phyloP scores from a whole-genome alignment of 78 protist genomes.

The Paulinella micropora region DNA sequence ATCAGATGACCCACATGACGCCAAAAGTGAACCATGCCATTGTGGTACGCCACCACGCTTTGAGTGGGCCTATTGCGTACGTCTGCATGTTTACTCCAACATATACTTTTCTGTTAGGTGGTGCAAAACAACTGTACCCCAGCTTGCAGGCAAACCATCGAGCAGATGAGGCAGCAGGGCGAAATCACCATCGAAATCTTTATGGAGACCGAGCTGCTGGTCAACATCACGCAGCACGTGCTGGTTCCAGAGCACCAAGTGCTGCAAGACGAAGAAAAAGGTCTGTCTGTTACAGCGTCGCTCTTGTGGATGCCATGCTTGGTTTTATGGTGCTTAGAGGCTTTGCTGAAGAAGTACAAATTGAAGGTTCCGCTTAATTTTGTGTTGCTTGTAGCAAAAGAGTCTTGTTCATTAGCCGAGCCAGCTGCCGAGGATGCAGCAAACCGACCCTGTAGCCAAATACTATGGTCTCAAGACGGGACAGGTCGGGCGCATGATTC shows the following conservation, averaged over 20 bases:
- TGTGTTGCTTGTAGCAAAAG: no score
- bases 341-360: slow-evolving; percentile 9
- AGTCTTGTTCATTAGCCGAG: no score
- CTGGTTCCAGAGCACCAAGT: slow-evolving; percentile 24
- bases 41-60: neutral
- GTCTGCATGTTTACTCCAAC: neutral
- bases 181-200: slow-evolving; percentile 3
- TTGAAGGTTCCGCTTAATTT: no score
- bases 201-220: slow-evolving; percentile 7
- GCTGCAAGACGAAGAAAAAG: slow-evolving; percentile 14
- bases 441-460: slow-evolving; percentile 10
- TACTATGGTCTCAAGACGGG: slow-evolving; percentile 16
- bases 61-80: neutral
- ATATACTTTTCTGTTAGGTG: neutral
- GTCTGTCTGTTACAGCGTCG: no score
- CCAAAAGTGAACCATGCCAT: neutral
- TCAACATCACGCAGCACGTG: slow-evolving; percentile 37
- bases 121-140: no score
- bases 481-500: no score
- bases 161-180: neutral
- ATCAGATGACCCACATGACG: neutral
- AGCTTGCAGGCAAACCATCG: neutral
- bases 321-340: no score
- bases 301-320: no score
- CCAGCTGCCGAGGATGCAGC: slow-evolving; percentile 24